Evolutionary conservation across 2,329 filamentous ascomycete species (phyloP), one percentile per base, ranked within the genome.

Genomic region (Pezicula radicicola): DNA sequence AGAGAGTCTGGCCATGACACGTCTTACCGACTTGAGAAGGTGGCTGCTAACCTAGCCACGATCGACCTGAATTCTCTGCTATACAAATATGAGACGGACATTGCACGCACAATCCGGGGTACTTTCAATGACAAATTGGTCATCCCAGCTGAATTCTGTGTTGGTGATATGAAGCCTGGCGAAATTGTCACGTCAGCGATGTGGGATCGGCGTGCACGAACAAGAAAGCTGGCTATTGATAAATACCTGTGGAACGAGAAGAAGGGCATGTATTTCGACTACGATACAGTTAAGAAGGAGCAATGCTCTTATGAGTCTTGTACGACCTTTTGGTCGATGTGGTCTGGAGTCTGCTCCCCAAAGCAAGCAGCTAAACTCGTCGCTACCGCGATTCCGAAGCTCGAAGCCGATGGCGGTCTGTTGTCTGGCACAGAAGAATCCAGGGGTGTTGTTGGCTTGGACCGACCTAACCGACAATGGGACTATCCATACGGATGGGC

Each of bases 401-500:
- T 99, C 56, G 93, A 99, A 70, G 89, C 83, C 1, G 87, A 87
- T 54, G 94, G 94, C 30, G 94, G 94, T 7, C 77, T 99, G 16
- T 80, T 96, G 1, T 93, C 92, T 1, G 93, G 93, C 49, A 96
- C 93, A 0, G 85, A 96, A 67, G 83, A 91, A 70, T 96, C 91
- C 50, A 88, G 94, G 42, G 94, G 94, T 39, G 75, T 78, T 30
- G 76, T 96, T 55, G 85, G 88, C 12, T 72, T 97, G 37, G 83
- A 92, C 61, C 82, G 93, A 45, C 94, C 94, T 7, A 97, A 97
- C 70, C 85, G 94, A 61, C 94, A 99, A 69, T 99, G 94, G 94
- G 94, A 99, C 69, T 97, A 91, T 68, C 94, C 94, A 0, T 97
- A 94, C 67, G 94, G 94, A 54, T 99, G 94, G 94, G 94, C 94